Evolutionary conservation across 257 asterid genomes (phyloP).

Genomic region (Hygrophila difformis): DNA sequence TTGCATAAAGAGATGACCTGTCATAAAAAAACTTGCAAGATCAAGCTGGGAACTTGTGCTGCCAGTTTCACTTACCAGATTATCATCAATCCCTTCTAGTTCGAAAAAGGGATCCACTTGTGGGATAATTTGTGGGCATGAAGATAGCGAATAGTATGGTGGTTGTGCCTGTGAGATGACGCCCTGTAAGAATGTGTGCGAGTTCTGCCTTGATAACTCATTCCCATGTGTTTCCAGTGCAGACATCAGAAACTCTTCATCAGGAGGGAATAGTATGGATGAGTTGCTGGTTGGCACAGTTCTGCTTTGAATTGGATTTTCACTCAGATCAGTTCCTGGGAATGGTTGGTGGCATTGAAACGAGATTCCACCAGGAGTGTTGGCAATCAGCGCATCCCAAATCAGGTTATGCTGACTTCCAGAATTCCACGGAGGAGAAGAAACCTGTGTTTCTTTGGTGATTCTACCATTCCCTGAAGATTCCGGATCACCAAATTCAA

Average conservation of each 20-base stretch:
- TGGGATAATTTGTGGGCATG: slow-evolving; percentile 10
- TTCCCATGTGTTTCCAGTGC: background rate
- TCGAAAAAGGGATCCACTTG: slow-evolving; percentile 18
- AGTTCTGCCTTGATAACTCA: background rate
- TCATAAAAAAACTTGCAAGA: slow-evolving; percentile 28
- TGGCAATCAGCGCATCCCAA: slow-evolving; percentile 7
- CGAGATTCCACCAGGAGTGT: background rate
- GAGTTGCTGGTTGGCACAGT: background rate
- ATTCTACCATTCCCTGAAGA: background rate
- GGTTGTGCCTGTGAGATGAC: slow-evolving; percentile 13
- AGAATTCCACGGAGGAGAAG: background rate
- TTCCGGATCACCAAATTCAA: slow-evolving; percentile 28
- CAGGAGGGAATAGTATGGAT: background rate
- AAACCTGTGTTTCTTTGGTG: background rate
- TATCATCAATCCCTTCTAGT: slow-evolving; percentile 16
- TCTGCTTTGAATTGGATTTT: slow-evolving; percentile 11
- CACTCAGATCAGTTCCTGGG: background rate
- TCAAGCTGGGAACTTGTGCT: slow-evolving; percentile 19
- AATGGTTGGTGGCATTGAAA: background rate
- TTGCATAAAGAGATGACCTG: slow-evolving; percentile 13
- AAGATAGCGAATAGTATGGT: slow-evolving; percentile 17
- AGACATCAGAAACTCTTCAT: slow-evolving; percentile 13
- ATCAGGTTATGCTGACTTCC: slow-evolving; percentile 4
- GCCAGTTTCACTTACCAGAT: slow-evolving; percentile 20
- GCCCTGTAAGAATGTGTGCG: slow-evolving; percentile 3